A percentile compares a stretch with the other conserved stretches of the same genome.
Conservation (phyloP, 352 stramenopile genomes). For the Pythium apleroticum region DNA sequence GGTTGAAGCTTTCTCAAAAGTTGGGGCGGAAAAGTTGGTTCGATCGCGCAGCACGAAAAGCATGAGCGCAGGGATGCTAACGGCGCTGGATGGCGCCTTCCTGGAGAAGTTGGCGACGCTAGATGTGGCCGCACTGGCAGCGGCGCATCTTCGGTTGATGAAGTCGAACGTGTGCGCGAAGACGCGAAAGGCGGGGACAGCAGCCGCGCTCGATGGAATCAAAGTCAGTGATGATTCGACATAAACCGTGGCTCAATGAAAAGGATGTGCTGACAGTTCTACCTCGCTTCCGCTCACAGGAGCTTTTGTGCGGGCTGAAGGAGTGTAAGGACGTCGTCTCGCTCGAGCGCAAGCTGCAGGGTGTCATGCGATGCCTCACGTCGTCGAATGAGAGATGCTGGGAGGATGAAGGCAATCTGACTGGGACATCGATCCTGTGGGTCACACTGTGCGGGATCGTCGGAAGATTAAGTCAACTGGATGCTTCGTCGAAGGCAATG, state of each 20-base stretch:
- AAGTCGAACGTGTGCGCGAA: constrained; percentile 24
- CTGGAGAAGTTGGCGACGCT: constrained; percentile 6
- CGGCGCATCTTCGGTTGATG: constrained; percentile 2
- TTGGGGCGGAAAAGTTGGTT: constrained; percentile 10
- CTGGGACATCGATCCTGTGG: constrained; percentile 14
- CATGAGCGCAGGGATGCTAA: constrained; percentile 16
- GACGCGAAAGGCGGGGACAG: not conserved
- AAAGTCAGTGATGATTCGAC: not conserved
- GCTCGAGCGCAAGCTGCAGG: constrained; percentile 9
- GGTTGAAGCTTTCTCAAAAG: constrained; percentile 19
- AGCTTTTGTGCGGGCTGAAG: not conserved
- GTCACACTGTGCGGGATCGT: constrained; percentile 2
- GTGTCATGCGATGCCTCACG: not conserved
- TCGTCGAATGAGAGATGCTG: not conserved
- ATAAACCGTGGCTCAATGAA: not conserved
- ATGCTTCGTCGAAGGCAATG: not conserved
- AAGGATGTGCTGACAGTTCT: not conserved
- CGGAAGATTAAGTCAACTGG: constrained; percentile 13
- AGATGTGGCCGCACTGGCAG: constrained; percentile 1
- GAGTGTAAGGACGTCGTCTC: not conserved
- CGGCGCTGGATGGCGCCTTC: constrained; percentile 14
- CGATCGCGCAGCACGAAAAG: not conserved
- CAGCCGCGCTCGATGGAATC: not conserved
- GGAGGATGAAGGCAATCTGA: constrained; percentile 1
- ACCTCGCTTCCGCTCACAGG: not conserved